Evolutionary conservation across 352 stramenopile genomes (phyloP), one percentile per base, ranked within the genome.

Genomic region (Phytophthora pseudosyringae): DNA sequence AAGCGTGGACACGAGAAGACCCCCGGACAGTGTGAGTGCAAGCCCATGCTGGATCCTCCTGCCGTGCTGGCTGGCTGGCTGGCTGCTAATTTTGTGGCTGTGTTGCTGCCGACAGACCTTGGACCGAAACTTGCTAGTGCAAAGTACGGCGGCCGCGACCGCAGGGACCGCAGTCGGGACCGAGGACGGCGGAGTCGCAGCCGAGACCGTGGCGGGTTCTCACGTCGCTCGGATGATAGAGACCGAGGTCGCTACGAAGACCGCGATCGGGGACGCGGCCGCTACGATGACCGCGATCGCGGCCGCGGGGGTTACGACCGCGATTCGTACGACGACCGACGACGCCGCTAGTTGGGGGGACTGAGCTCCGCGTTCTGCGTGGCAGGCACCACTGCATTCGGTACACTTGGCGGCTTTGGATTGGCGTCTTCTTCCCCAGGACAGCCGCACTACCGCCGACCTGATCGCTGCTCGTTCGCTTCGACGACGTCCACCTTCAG

Each of bases 1-100:
- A 85, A 83, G 35, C 81, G 81, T 68, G 84, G 84, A 35, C 86
- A 95, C 58, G 81, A 90, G 51, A 92, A 93, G 65, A 93, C 86
- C n/a, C 86, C 86, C 11, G 86, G 86, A 38, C 85, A 90, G 67
- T 95, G 84, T 95, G 81, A 59, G 80, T 80, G 12, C 8, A 33
- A 29, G 10, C 7, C 16, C 10, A 48, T 7, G 25, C 1, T 9
- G 8, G 3, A 3, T 36, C 0, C 21, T 21, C 21, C 21, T 21
- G 21, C 21, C 21, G 1, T 46, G 1, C n/a, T 48, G 21, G 7
- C 21, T 61, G 33, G 7, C 21, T 61, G 33, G 32, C 38, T 38
- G 21, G 21, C 21, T 29, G 21, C 28, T 44, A 12, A 63, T 3
- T 25, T 54, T 16, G 16, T 3, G 35, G 26, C 21, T 25, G 21